Conservation (phyloP, 139 green algal genomes). For the Tetradesmus lagerheimii region DNA sequence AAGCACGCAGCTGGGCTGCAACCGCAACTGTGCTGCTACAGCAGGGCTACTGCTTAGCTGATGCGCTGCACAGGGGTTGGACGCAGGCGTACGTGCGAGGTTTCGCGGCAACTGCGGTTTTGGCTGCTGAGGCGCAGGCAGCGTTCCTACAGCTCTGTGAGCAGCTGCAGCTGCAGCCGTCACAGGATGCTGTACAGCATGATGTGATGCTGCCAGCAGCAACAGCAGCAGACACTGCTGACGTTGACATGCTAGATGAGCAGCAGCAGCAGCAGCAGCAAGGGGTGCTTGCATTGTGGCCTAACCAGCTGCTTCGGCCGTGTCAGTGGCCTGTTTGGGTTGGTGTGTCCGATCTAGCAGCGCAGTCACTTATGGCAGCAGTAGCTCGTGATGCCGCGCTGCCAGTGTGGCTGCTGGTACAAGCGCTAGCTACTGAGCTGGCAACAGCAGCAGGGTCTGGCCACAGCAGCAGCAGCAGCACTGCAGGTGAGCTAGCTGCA, state of each 20-base stretch:
- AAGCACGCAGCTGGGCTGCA: slow-evolving; percentile 67
- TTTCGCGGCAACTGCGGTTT: neutral
- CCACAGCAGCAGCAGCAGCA: neutral
- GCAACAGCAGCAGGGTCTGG: slow-evolving; percentile 1
- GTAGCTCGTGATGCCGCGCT: slow-evolving; percentile 57
- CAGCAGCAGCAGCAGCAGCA: slow-evolving; percentile 38
- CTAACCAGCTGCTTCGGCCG: slow-evolving; percentile 18
- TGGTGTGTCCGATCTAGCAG: neutral
- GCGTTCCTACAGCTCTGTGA: slow-evolving; percentile 21
- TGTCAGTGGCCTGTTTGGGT: slow-evolving; percentile 45
- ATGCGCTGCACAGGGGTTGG: slow-evolving; percentile 69
- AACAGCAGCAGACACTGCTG: neutral
- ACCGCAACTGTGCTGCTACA: slow-evolving; percentile 68
- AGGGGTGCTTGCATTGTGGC: neutral
- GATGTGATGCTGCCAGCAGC: slow-evolving; percentile 9
- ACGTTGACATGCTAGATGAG: slow-evolving; percentile 3
- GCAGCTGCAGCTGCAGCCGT: slow-evolving; percentile 4
- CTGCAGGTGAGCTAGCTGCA: neutral
- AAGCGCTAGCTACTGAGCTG: slow-evolving; percentile 32
- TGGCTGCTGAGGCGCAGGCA: neutral
- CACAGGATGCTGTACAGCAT: neutral
- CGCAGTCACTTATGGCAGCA: neutral
- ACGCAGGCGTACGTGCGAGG: slow-evolving; percentile 56
- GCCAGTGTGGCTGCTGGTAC: slow-evolving; percentile 50
- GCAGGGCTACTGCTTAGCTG: slow-evolving; percentile 61